Conservation (phyloP, 192 early-diverging fungal species). For the Dissophora globulifera region DNA sequence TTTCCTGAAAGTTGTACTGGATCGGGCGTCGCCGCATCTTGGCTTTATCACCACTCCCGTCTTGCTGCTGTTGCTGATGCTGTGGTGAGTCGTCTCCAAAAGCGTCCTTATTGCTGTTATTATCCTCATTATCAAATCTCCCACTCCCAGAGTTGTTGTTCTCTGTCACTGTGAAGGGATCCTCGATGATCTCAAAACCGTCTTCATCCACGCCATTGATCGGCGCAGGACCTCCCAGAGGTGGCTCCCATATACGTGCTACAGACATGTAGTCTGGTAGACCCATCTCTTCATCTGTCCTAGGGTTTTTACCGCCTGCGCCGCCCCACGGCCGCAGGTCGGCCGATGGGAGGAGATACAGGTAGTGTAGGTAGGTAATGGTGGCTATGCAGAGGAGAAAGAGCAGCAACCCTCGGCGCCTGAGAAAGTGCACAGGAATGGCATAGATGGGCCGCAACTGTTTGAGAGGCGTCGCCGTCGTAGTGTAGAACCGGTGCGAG, state of each 20-base stretch:
- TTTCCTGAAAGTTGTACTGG: constrained; percentile 13
- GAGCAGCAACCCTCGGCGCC: constrained; percentile 18
- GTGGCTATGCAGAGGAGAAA: constrained; percentile 21
- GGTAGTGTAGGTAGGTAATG: constrained; percentile 20
- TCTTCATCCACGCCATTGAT: constrained; percentile 25
- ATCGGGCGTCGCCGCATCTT: constrained; percentile 9
- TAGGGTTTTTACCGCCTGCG: background rate
- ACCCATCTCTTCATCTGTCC: background rate
- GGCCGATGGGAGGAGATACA: constrained; percentile 8
- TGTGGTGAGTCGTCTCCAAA: no score
- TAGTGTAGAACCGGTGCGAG: constrained; percentile 2
- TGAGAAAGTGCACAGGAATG: constrained; percentile 22
- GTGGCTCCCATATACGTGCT: constrained; percentile 14
- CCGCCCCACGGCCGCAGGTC: no score
- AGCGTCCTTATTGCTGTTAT: no score
- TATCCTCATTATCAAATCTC: no score
- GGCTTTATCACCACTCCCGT: no score
- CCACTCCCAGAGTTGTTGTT: no score
- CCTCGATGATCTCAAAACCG: constrained; percentile 31
- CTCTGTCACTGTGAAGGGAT: constrained; percentile 7
- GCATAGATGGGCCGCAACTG: constrained; percentile 16
- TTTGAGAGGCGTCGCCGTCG: constrained; percentile 7
- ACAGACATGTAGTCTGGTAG: background rate
- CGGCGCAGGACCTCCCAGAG: constrained; percentile 18
- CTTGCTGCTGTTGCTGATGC: no score